phyloP scores from a whole-genome alignment of 768 basidiomycete genomes.

The Hemileccinum rubropunctum region DNA sequence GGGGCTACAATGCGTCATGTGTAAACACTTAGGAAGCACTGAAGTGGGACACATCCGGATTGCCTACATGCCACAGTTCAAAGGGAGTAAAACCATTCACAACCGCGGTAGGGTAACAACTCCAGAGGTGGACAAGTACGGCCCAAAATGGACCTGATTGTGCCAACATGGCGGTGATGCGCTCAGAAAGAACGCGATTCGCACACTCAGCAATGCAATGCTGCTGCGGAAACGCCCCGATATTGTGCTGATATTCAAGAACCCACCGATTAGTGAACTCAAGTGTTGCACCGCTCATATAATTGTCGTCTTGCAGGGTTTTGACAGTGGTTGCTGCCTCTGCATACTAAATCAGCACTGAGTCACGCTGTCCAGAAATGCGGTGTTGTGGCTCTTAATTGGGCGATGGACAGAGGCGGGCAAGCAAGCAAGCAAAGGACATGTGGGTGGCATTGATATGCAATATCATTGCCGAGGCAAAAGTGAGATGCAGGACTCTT shows the following conservation, averaged over 20 bases:
- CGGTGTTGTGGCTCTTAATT: constrained; percentile 15
- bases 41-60: too few relatives aligned
- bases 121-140: constrained; percentile 24
- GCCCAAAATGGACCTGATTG: background rate
- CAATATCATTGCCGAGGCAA: background rate
- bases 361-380: constrained; percentile 19
- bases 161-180: constrained; percentile 6
- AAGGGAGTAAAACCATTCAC: too few relatives aligned
- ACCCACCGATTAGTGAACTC: background rate
- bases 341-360: constrained; percentile 1
- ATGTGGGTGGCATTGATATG: constrained; percentile 1
- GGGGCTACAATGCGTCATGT: too few relatives aligned
- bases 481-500: constrained; percentile 13
- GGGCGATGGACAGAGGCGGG: background rate
- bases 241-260: background rate
- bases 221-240: background rate
- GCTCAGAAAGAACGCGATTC: background rate
- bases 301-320: too few relatives aligned
- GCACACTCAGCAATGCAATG: background rate
- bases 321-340: too few relatives aligned
- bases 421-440: background rate
- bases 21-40: too few relatives aligned
- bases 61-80: too few relatives aligned
- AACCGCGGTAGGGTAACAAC: background rate
- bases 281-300: background rate